These are phyloP conservation scores for Colletotrichum sp. DNA, from an alignment of 2,329 filamentous ascomycete species.

Conservation along the genomic window DNA sequence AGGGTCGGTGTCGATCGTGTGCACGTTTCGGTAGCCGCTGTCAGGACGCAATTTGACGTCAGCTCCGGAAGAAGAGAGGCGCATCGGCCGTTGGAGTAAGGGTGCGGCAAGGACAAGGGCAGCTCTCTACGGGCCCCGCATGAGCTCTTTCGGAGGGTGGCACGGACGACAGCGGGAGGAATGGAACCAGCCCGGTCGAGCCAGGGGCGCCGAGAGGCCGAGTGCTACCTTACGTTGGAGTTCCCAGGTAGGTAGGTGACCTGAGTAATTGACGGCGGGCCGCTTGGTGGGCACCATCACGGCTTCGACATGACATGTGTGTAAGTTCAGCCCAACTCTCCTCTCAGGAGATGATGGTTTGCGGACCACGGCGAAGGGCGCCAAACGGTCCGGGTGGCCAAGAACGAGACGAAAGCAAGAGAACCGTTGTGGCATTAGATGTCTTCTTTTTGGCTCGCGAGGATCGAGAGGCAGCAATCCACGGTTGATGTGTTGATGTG, in stretches of 20 bases:
- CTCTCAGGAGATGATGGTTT: background rate
- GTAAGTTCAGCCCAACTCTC: background rate
- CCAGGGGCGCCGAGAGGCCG: conserved; percentile 10
- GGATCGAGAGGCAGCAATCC: background rate
- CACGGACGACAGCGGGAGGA: conserved; percentile 15
- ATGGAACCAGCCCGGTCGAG: conserved; percentile 1
- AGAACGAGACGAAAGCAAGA: background rate
- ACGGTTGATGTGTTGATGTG: background rate
- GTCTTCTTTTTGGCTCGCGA: background rate
- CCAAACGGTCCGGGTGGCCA: background rate
- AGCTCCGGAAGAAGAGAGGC: background rate
- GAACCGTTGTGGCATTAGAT: background rate
- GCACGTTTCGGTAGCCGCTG: background rate
- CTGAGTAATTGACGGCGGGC: background rate
- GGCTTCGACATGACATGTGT: background rate
- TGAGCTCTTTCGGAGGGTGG: conserved; percentile 11
- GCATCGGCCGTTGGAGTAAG: background rate
- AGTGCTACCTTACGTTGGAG: conserved; percentile 13
- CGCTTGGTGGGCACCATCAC: background rate
- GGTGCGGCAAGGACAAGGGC: conserved; percentile 12
- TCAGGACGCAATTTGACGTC: background rate
- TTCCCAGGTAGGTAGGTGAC: background rate
- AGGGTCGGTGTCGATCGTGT: background rate
- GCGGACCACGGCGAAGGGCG: background rate
- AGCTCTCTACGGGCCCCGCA: conserved; percentile 10